These are phyloP conservation scores for Ceratocystis colombiana DNA, from an alignment of 2,329 filamentous ascomycete genomes.

Conservation along the genomic window DNA sequence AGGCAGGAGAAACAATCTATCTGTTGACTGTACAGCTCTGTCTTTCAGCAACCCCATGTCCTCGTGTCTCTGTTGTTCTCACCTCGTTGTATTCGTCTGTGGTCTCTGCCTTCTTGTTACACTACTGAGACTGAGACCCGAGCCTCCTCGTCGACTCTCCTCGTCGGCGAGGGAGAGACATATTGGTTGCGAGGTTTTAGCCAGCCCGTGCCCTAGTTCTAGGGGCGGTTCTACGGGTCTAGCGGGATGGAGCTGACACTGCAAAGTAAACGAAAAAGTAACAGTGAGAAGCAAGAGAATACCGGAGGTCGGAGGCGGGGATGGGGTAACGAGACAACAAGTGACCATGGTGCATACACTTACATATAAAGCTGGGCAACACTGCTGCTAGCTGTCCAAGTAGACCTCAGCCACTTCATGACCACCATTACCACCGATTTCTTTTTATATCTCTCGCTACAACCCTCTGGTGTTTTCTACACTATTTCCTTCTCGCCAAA, in stretches of 20 bases:
- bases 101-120: not conserved
- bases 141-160: not conserved
- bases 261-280: not conserved
- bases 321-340: conserved; percentile 8
- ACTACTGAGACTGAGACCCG: conserved; percentile 1
- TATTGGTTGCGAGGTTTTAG: conserved; percentile 1
- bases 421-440: not conserved
- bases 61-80: not conserved
- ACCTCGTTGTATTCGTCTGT: not conserved
- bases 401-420: not conserved
- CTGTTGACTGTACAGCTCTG: too few relatives aligned
- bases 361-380: not conserved
- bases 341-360: not conserved
- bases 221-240: not conserved
- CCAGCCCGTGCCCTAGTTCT: not conserved
- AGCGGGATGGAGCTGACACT: not conserved
- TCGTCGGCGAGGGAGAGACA: conserved; percentile 4
- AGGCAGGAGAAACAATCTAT: too few relatives aligned
- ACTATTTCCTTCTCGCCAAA: not conserved
- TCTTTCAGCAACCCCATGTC: not conserved
- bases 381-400: not conserved
- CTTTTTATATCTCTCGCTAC: not conserved
- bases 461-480: not conserved
- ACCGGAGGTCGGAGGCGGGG: not conserved
- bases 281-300: not conserved